Conservation (phyloP, 352 stramenopile species). For the Thraustochytrium sp. region DNA sequence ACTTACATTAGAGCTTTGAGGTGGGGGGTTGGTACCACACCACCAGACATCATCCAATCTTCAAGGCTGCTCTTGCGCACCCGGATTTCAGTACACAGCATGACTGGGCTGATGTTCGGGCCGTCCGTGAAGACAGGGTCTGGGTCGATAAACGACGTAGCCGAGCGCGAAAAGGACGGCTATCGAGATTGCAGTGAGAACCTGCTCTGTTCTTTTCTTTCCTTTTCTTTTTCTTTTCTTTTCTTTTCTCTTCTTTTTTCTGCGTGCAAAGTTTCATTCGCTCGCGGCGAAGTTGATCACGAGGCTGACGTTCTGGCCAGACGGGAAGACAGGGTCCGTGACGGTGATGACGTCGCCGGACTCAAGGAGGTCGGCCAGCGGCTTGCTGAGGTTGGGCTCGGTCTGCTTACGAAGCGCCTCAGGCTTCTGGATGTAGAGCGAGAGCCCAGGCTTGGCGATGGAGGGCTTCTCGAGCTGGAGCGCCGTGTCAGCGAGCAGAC, state of each 20-base stretch:
- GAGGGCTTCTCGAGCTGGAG: constrained; percentile 63
- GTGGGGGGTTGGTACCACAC: no score
- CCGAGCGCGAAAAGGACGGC: not conserved
- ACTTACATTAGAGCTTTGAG: no score
- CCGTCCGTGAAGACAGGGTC: no score
- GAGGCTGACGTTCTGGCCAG: constrained; percentile 8
- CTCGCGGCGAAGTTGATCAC: not conserved
- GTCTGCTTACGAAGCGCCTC: constrained; percentile 75
- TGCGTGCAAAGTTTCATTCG: not conserved
- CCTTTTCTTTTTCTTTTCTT: not conserved
- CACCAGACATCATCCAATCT: no score
- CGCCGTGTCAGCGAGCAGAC: constrained; percentile 54
- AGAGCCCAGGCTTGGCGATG: constrained; percentile 55
- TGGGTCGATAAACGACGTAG: no score
- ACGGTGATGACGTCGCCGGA: constrained; percentile 83
- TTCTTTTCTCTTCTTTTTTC: not conserved
- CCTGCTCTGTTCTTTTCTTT: not conserved
- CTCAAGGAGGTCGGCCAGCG: constrained; percentile 73
- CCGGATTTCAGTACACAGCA: no score
- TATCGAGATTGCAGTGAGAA: not conserved
- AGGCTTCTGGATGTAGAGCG: constrained; percentile 71
- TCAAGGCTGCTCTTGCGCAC: no score
- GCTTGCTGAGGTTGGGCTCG: constrained; percentile 79
- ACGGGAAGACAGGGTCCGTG: constrained; percentile 82
- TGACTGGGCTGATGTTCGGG: no score